A percentile compares a stretch with the other conserved stretches of the same genome.
These are phyloP conservation scores for Lepidopterella palustris DNA, from an alignment of 495 filamentous ascomycete species.

Conservation along the genomic window DNA sequence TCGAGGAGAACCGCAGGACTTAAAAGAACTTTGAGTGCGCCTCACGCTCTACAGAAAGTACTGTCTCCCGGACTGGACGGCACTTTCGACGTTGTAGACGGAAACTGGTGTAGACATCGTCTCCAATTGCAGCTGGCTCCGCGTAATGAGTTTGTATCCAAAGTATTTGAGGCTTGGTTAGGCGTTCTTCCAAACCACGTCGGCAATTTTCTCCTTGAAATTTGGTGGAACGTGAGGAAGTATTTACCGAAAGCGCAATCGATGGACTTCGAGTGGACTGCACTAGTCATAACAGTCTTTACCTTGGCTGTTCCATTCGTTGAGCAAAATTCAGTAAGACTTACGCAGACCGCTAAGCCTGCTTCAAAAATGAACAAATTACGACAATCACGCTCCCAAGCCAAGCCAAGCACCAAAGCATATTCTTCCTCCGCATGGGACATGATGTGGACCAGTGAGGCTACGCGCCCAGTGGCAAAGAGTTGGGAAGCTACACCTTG, in stretches of 20 bases:
- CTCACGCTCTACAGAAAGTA: conserved; percentile 3
- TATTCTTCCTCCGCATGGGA: conserved; percentile 11
- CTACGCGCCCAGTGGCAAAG: conserved; percentile 6
- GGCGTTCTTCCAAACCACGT: conserved; percentile 38
- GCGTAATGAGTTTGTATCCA: conserved; percentile 11
- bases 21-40: conserved; percentile 17
- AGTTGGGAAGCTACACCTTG: conserved; percentile 19
- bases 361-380: conserved; percentile 5
- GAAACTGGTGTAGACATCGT: conserved; percentile 15
- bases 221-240: conserved; percentile 70
- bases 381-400: not conserved
- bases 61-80: conserved; percentile 4
- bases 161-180: conserved; percentile 13
- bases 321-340: conserved; percentile 22
- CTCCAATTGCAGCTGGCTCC: conserved; percentile 16
- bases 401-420: not conserved
- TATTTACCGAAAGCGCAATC: conserved; percentile 47
- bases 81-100: conserved; percentile 23
- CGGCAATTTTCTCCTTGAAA: conserved; percentile 58
- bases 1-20: conserved; percentile 16
- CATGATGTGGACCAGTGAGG: conserved; percentile 15
- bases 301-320: conserved; percentile 43
- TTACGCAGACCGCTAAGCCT: not conserved
- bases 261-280: conserved; percentile 70
- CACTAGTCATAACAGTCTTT: conserved; percentile 65